These are phyloP conservation scores for Neurospora sp. DNA, from an alignment of 495 filamentous ascomycete species.

Conservation along the genomic window DNA sequence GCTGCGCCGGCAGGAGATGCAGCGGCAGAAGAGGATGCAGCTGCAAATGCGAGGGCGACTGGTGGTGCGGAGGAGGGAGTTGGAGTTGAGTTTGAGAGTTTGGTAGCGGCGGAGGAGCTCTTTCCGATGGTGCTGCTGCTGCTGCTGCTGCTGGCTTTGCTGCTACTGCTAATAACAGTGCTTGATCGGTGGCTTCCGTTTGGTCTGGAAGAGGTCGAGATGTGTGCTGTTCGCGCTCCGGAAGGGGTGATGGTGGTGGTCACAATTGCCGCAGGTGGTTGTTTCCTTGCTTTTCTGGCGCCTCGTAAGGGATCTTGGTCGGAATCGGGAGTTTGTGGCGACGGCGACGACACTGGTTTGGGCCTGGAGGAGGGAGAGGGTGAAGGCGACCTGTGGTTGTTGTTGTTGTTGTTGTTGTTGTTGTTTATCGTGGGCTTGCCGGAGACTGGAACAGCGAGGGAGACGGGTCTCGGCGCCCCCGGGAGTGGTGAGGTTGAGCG, in stretches of 20 bases:
- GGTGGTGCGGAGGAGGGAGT: slow-evolving; percentile 10
- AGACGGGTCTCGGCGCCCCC: neutral
- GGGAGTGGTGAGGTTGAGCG: neutral
- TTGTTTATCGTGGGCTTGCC: slow-evolving; percentile 5
- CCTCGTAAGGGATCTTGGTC: neutral
- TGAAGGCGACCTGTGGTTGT: neutral
- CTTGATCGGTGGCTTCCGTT: neutral
- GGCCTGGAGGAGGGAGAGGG: neutral
- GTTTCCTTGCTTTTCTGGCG: slow-evolving; percentile 4
- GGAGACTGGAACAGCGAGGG: neutral
- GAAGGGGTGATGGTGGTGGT: slow-evolving; percentile 17
- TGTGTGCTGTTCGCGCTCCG: slow-evolving; percentile 19
- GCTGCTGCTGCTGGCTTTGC: slow-evolving; percentile 4
- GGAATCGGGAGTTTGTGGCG: neutral
- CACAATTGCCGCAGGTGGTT: slow-evolving; percentile 22
- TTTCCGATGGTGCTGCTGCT: neutral
- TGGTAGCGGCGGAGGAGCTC: neutral
- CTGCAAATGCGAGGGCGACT: neutral
- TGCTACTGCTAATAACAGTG: neutral
- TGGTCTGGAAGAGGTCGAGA: slow-evolving; percentile 13
- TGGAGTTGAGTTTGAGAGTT: neutral
- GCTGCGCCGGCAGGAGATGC: neutral
- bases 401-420: neutral
- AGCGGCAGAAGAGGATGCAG: neutral
- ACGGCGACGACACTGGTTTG: neutral